Evolutionary conservation across 2,329 filamentous ascomycete genomes (phyloP), one percentile per base, ranked within the genome.

Genomic region (Aureobasidium subglaciale): DNA sequence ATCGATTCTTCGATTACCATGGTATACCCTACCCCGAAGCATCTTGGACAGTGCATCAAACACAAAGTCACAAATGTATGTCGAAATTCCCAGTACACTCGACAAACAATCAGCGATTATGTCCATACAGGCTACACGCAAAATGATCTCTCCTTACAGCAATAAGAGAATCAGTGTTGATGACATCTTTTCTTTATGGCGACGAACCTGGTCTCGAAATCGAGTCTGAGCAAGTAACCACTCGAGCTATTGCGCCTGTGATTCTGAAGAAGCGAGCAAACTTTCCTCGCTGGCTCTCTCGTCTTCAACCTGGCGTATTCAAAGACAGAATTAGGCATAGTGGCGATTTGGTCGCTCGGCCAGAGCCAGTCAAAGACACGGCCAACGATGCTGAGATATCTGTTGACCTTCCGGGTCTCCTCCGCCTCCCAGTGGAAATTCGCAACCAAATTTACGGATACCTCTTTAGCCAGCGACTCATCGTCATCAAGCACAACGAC

Each of bases 401-500:
- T 13, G 13, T n/a, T n/a, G n/a, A n/a, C n/a, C 24, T 41, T n/a
- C 35, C 48, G 22, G 48, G 48, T 10, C 16, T 54, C n/a, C 29
- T 54, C 9, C 29, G 50, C 18, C 50, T 54, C 5, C 50, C 50
- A 5, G 20, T 34, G 2, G 50, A 54, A 29, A 24, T 54, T 7
- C 37, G 50, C n/a, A 54, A 54, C n/a, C 50, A 54, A 22, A 54
- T 54, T 38, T 54, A 54, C 8, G 38, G 27, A 15, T 43, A 43
- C 22, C 38, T 54, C 20, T 42, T 34, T 22, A 15, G 43, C 32
- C 27, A 34, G 38, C 29, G 16, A 16, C 38, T 54, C n/a, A 27
- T 43, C 18, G 25, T 18, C 37, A 54, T 54, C 50, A 43, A 22
- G 15, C 32, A 35, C 8, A 35, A 42, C 9, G 20, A 32, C 11